A percentile compares a stretch with the other conserved stretches of the same genome.
Evolutionary conservation across 2,329 filamentous ascomycete species (phyloP).

Genomic region (Talaromyces sp.): DNA sequence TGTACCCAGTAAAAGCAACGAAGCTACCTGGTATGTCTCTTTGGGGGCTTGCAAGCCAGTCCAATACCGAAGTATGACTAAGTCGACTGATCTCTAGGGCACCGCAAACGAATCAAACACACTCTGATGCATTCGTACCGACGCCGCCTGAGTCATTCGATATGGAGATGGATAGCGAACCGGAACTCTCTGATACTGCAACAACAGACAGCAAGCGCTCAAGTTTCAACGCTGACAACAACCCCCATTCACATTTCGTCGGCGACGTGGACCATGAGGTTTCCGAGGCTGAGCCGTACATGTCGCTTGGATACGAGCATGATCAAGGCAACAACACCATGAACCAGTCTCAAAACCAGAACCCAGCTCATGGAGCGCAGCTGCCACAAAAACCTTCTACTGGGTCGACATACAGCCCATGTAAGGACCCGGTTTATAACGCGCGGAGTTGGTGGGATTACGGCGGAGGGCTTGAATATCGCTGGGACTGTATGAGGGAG

Average conservation of each 20-base stretch:
- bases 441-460: slow-evolving; percentile 41
- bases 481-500: slow-evolving; percentile 16
- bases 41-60: background rate
- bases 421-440: slow-evolving; percentile 45
- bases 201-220: slow-evolving; percentile 14
- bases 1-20: background rate
- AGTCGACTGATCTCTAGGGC: slow-evolving; percentile 9
- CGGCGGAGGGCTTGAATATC: slow-evolving; percentile 24
- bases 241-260: background rate
- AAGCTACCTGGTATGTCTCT: slow-evolving; percentile 7
- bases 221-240: background rate
- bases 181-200: slow-evolving; percentile 3
- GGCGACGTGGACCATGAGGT: background rate
- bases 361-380: background rate
- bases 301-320: slow-evolving; percentile 21
- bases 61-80: background rate
- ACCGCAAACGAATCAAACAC: background rate
- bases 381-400: slow-evolving; percentile 31
- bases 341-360: slow-evolving; percentile 2
- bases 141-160: background rate
- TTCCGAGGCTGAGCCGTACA: slow-evolving; percentile 18
- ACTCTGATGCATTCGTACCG: background rate
- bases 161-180: slow-evolving; percentile 15
- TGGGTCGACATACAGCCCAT: slow-evolving; percentile 35
- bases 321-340: slow-evolving; percentile 12